Evolutionary conservation across 208 protist species (phyloP), one percentile per base, ranked within the genome.

Genomic region (Trypanosoma cruzi): DNA sequence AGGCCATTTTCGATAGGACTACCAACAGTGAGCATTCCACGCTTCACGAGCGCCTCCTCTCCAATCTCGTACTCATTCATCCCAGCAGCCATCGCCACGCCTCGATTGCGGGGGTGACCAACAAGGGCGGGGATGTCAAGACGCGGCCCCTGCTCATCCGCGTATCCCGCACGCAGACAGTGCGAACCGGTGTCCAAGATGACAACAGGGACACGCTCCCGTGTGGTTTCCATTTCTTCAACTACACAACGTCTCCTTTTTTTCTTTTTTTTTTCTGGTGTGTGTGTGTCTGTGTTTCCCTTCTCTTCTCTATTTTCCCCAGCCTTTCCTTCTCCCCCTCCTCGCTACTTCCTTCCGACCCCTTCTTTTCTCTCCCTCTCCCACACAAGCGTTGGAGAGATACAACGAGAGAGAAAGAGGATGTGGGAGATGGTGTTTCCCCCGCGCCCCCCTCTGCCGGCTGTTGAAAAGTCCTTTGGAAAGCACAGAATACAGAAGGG

Each of bases 21-120:
- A 53, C 67, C 69, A 26, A 90, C 79, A 20, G 78, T 82, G 1
- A 98, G 79, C 70, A 90, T 89, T 37, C 94, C 94, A 20, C 91
- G 89, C 71, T 93, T 91, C 31, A 82, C 87, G 22, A 95, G 64
- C 18, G 89, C 89, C 62, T 90, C 87, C 58, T 97, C 88, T 50
- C 94, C 94, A 5, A 94, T 83, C 56, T 95, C 90, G 64, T 86
- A 88, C 64, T 96, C 91, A 48, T 94, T 91, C 86, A 94, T 94
- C 22, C 94, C 94, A 18, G 90, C 85, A 3, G 90, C 93, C 86
- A 97, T 96, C 53, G 89, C 92, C 59, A 97, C 88, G 56, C 91
- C 89, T 49, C 92, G 85, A 61, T 97, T 91, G 0, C 94, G 86
- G 1, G 90, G 86, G 56, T 93, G 85, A 44, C 94, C 94, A 16